phyloP scores from a whole-genome alignment of 2,329 filamentous ascomycete genomes.

The Aspergillus fumigatiaffinis region DNA sequence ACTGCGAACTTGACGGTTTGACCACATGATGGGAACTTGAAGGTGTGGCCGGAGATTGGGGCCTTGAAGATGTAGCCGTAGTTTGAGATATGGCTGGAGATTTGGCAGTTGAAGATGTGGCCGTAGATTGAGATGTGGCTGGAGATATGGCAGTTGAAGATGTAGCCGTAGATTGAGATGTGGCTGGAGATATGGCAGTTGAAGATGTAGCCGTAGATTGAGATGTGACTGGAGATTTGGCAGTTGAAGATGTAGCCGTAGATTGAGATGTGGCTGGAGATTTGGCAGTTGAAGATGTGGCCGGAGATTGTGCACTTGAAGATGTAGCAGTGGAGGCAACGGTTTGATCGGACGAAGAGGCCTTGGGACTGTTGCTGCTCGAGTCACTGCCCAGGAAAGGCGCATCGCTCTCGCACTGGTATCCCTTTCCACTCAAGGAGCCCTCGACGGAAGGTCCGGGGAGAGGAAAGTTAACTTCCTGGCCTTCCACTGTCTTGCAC shows the following conservation, averaged over 20 bases:
- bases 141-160: not conserved
- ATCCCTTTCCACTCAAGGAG: constrained; percentile 31
- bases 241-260: too few relatives aligned
- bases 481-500: constrained; percentile 56
- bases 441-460: constrained; percentile 56
- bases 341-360: not conserved
- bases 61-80: too few relatives aligned
- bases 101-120: not conserved
- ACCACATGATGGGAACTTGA: too few relatives aligned
- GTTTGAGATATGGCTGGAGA: not conserved
- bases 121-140: too few relatives aligned
- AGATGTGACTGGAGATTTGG: too few relatives aligned
- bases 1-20: too few relatives aligned
- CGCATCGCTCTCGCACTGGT: constrained; percentile 28
- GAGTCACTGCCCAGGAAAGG: constrained; percentile 22
- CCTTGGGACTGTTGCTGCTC: constrained; percentile 4
- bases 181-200: not conserved
- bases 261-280: not conserved
- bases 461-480: constrained; percentile 62
- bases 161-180: not conserved
- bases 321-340: not conserved
- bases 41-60: too few relatives aligned
- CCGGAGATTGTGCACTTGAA: not conserved
- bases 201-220: not conserved
- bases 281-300: not conserved